Evolutionary conservation across 176 grass and related monocot species (phyloP).

Genomic region (Dendrocalamus sinicus): DNA sequence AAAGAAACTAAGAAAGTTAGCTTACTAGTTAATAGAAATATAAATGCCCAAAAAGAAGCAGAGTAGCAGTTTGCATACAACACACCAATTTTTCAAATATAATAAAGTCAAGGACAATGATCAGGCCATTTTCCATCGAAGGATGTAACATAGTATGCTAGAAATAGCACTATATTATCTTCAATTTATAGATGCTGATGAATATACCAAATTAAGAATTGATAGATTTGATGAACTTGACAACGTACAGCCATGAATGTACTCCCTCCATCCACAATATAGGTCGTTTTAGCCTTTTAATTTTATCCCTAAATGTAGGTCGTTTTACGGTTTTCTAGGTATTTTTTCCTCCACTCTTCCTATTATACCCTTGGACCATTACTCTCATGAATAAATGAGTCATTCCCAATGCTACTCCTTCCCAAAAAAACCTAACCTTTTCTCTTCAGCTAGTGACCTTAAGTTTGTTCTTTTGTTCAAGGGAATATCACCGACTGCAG

Average conservation of each 20-base stretch:
- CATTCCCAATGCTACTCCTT: no score
- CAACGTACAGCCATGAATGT: not conserved
- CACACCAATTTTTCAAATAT: not conserved
- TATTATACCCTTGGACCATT: no score
- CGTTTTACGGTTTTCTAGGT: no score
- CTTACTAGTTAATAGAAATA: not conserved
- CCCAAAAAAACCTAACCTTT: no score
- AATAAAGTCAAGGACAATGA: not conserved
- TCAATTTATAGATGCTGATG: not conserved
- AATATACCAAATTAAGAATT: not conserved
- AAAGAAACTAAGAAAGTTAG: not conserved
- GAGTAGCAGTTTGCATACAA: not conserved
- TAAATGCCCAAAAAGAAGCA: not conserved
- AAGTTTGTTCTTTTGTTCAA: no score
- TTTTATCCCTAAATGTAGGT: no score
- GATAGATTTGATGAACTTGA: not conserved
- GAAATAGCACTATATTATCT: not conserved
- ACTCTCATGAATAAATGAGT: no score
- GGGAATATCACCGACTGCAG: no score
- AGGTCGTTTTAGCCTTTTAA: no score
- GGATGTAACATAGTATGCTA: not conserved
- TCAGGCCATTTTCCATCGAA: conserved; percentile 1
- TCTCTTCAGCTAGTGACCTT: no score
- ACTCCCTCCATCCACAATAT: not conserved
- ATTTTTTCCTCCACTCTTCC: no score